Conservation (phyloP, 78 protist species). For the Dictyostelium intermedium region DNA sequence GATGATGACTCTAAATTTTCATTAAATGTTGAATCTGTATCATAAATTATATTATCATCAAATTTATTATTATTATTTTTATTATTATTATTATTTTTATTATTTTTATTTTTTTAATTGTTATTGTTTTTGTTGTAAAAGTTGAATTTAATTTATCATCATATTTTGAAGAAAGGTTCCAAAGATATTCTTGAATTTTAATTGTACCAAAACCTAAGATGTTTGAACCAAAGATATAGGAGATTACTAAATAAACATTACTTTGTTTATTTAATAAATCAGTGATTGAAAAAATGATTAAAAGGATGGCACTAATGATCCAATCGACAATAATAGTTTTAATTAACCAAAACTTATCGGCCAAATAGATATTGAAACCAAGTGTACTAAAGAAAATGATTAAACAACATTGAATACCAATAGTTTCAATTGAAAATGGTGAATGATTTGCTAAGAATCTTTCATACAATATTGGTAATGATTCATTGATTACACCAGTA, state of each 20-base stretch:
- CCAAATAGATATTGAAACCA: neutral
- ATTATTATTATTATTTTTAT: neutral
- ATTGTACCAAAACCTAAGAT: slow-evolving; percentile 35
- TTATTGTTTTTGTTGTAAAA: neutral
- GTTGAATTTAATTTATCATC: neutral
- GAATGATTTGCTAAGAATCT: neutral
- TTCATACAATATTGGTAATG: neutral
- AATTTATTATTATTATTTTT: neutral
- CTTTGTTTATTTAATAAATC: neutral
- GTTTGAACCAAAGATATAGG: slow-evolving; percentile 51
- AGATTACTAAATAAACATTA: neutral
- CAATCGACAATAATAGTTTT: slow-evolving; percentile 64
- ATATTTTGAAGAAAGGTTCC: slow-evolving; percentile 11
- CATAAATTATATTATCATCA: neutral
- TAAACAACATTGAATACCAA: neutral
- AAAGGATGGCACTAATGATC: neutral
- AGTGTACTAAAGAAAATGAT: neutral
- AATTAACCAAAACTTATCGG: slow-evolving; percentile 60
- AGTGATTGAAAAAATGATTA: neutral
- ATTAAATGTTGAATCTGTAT: slow-evolving; percentile 11
- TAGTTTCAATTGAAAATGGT: neutral
- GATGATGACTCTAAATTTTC: neutral
- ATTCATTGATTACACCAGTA: neutral
- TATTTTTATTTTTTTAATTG: neutral
- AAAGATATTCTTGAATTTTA: slow-evolving; percentile 16